A percentile compares a stretch with the other conserved stretches of the same genome.
Conservation (phyloP, 352 stramenopile species). For the Phytophthora fragariae region DNA sequence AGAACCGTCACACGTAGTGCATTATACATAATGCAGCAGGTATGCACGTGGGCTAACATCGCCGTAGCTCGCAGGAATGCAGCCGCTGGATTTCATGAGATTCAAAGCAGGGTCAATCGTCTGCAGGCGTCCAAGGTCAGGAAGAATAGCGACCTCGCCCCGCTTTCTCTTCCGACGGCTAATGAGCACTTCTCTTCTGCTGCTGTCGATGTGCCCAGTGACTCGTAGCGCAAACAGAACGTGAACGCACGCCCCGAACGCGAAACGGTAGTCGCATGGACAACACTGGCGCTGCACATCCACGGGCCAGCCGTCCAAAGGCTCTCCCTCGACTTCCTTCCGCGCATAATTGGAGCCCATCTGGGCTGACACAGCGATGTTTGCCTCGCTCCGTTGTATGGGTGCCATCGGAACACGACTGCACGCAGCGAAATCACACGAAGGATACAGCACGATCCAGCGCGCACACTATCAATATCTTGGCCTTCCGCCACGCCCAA, state of each 20-base stretch:
- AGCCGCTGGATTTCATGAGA: not conserved
- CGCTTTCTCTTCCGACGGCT: not conserved
- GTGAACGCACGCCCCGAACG: conserved; percentile 2
- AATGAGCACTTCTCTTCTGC: not conserved
- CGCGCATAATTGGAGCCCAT: conserved; percentile 19
- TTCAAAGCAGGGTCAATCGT: not conserved
- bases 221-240: not conserved
- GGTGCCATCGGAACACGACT: not conserved
- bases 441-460: too few relatives aligned
- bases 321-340: conserved; percentile 4
- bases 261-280: conserved; percentile 6
- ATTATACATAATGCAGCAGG: too few relatives aligned
- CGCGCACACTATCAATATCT: too few relatives aligned
- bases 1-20: too few relatives aligned
- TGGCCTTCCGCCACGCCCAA: too few relatives aligned
- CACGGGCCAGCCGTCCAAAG: not conserved
- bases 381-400: conserved; percentile 2
- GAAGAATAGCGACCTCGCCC: not conserved
- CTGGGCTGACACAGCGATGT: conserved; percentile 10
- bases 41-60: too few relatives aligned
- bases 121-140: not conserved
- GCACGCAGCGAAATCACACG: too few relatives aligned
- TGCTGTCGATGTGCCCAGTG: not conserved
- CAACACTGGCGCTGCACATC: not conserved
- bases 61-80: too few relatives aligned